Base-by-base conservation (phyloP, 257 asterid genomes). In the Fraxinus cuspidata region DNA sequence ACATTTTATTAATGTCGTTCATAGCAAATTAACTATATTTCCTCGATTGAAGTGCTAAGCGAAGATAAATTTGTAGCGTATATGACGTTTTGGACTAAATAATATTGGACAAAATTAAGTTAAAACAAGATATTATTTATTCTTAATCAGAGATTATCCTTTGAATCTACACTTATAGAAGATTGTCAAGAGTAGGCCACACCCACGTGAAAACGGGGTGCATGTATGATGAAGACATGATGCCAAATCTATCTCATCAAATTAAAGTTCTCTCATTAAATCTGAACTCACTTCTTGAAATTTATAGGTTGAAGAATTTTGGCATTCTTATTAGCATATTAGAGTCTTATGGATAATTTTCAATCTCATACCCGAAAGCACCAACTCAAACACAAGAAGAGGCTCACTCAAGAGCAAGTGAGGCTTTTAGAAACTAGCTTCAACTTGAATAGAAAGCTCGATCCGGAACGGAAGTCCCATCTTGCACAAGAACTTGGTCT, bases 321-420 rank as follows among this genome's bases (percentile, higher is more conserved):
- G 60, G 16, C 29, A 67, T 47, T 47, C 21, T 42, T 12, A 42
- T 15, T 16, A 16, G n/a, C n/a, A 47, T 15, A 47, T 47, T 11
- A 15, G 6, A 68, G 38, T 25, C 49, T 27, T 72, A 86, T 84
- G 88, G 87, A 85, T 51, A 74, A 77, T 16, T 78, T 83, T 70
- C 84, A 73, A 71, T 79, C 81, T 1, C 74, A 65, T 29, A 66
- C 63, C 60, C 86, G 71, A 21, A 81, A 47, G n/a, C 58, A 47
- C 21, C 58, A 47, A 4, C 21, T 16, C 58, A 47, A 47, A 16
- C 21, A 47, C 58, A 47, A 85, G 83, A 92, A 88, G 73, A 74
- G 97, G 81, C 93, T 89, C 6, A 83, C 81, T 0, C 83, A 85
- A 70, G 93, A 89, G 1, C 97, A 92, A 29, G 81, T 86, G 23